Base-by-base conservation (phyloP, 768 basidiomycete genomes). In the Floccularia luteovirens region DNA sequence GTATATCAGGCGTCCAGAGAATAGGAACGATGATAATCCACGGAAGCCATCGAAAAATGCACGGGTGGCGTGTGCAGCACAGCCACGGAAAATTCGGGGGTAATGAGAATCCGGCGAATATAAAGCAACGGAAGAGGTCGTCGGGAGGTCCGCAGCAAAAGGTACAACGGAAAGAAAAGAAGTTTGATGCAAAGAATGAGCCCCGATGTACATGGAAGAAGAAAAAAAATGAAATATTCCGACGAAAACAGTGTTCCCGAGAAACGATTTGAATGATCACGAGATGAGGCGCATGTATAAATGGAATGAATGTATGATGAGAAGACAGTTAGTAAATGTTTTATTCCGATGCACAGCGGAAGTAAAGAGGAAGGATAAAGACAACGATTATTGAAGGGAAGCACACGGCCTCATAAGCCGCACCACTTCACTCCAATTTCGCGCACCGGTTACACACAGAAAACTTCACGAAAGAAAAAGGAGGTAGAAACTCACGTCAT, bases 401-500 rank as follows among this genome's bases (percentile, higher is more conserved):
- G 27, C 27, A 30, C 10, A 30, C 14, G 27, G 14, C 10, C 27
- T 10, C 10, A 10, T 10, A 30, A 8, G 27, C 10, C 27, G 10
- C 27, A 30, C 14, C 10, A 14, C 14, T 30, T 30, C 10, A 30
- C 27, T 10, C 10, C 27, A 30, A 8, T 10, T 10, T 10, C 14
- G 27, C 27, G n/a, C n/a, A n/a, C n/a, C n/a, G n/a, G n/a, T n/a
- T n/a, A n/a, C n/a, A n/a, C n/a, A n/a, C n/a, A n/a, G n/a, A 37
- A 24, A 37, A 1, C 10, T 8, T 36, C 22, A 40, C 25, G 35
- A 43, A 28, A 28, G 36, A 36, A 19, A 34, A 13, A 35, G 16
- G 39, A 36, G 30, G 42, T 31, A 36, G 43, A 36, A 12, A 64
- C 64, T 64, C 52, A 72, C 71, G 63, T 55, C 58, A 67, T 58